Base-by-base conservation (phyloP, 495 filamentous ascomycete genomes). In the Polyplosphaeria fusca region DNA sequence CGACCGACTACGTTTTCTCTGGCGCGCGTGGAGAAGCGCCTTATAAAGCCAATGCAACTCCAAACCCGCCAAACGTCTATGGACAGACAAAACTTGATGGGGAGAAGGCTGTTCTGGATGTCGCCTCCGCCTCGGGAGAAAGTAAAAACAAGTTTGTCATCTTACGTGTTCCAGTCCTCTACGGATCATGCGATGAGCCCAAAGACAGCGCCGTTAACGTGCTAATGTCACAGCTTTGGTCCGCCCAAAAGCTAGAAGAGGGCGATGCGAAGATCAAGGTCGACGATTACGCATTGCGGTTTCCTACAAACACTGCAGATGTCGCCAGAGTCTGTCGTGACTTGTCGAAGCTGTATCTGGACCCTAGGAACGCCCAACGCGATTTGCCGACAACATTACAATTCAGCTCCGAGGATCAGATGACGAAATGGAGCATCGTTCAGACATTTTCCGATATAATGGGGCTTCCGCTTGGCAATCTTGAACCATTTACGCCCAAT, bases 381-480 rank as follows among this genome's bases (percentile, higher is more conserved):
- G 37, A 52, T 13, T 70, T 95, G 49, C 90, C 91, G 0, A 78
- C 70, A 45, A 82, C 91, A 48, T 76, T 96, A 14, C 91, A 96
- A 56, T 95, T 96, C 76, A 86, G 86, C 2, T 86, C 87, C 22
- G 91, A 96, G 71, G 88, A 93, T 58, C 79, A 79, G 57, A 86
- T 84, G 73, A 96, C 91, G 41, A 96, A 96, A 75, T 96, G 91
- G 67, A 83, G 91, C 70, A 95, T 96, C 40, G 91, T 87, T 67
- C 73, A 90, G 73, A 73, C 82, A 18, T 81, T 96, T 65, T 87
- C 82, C 14, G 83, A 91, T 58, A 88, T 96, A 52, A 78, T 92
- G 74, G 89, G 88, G 1, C 68, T 94, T 46, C 76, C 86, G 5
- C 71, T 90, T n/a, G 77, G 81, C 30, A 79, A 81, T 23, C 85